Base-by-base conservation (phyloP, 768 basidiomycete genomes). In the Agaricus subrufescens region DNA sequence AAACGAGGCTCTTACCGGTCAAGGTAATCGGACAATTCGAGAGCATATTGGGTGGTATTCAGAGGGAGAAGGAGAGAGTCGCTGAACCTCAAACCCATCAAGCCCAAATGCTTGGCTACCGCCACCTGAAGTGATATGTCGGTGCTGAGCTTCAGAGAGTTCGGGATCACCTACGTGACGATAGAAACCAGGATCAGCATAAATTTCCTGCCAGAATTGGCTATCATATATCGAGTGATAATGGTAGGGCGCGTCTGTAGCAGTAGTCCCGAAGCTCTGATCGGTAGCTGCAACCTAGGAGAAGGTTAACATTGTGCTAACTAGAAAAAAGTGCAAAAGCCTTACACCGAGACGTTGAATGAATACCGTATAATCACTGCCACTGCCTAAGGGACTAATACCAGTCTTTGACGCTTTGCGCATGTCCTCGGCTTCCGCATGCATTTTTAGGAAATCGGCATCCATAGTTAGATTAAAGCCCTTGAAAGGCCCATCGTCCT, bases 361-460 rank as follows among this genome's bases (percentile, higher is more conserved):
- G 74, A 98, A 97, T 9, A 92, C 87, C 0, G 95, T 97, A 62
- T 80, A 98, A 69, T 98, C 96, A 56, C 90, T 92, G 26, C 92
- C 92, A 50, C 86, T 89, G 40, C 92, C 92, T n/a, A 94, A 72
- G 14, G 89, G 79, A 0, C 42, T 39, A 37, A 94, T 69, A 19
- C 77, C 80, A 2, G 69, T 73, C n/a, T 69, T 64, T 9, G 72
- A 66, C 27, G 71, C 65, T 29, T 67, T 66, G 3, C 67, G 59
- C 2, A 63, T 65, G 47, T 63, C 59, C 60, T 77, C 67, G 11
- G 70, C 63, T 23, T 69, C 63, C 23, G 74, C 66, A 62, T 80
- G 78, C 52, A 72, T 67, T 9, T 64, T 62, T 50, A 77, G 42
- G 46, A 75, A 77, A 19, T 78, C 81, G 1, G 63, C 59, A 56